Conservation (phyloP, 2,329 filamentous ascomycete species). For the Pseudofabraea citricarpa region DNA sequence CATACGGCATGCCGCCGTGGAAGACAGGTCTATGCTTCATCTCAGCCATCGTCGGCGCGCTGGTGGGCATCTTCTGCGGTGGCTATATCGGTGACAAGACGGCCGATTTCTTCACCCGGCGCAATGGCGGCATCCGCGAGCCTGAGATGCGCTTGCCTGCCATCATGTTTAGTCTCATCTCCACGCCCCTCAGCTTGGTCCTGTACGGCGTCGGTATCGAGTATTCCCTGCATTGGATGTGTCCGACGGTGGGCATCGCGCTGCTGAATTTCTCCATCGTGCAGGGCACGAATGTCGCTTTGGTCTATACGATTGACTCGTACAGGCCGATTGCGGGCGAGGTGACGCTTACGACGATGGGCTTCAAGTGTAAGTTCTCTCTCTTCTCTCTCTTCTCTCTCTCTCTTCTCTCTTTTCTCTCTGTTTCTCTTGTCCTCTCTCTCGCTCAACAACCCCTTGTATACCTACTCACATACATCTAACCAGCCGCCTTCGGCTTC, state of each 20-base stretch:
- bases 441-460: neutral
- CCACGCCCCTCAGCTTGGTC: slow-evolving; percentile 40
- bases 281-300: slow-evolving; percentile 48
- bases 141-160: slow-evolving; percentile 56
- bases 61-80: slow-evolving; percentile 13
- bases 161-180: slow-evolving; percentile 44
- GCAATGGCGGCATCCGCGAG: slow-evolving; percentile 51
- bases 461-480: neutral
- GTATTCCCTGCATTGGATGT: slow-evolving; percentile 47
- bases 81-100: slow-evolving; percentile 16
- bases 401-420: slow-evolving; percentile 1
- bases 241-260: slow-evolving; percentile 48
- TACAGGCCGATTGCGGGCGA: slow-evolving; percentile 55
- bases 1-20: slow-evolving; percentile 39
- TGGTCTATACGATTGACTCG: slow-evolving; percentile 53
- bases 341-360: slow-evolving; percentile 45
- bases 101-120: slow-evolving; percentile 37
- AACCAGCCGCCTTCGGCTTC: slow-evolving; percentile 48
- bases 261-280: slow-evolving; percentile 52
- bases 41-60: slow-evolving; percentile 12
- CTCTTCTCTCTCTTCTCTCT: too few relatives aligned
- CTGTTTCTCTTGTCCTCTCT: neutral
- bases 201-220: slow-evolving; percentile 44
- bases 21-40: slow-evolving; percentile 17
- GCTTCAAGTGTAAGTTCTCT: slow-evolving; percentile 50